Evolutionary conservation across 306 rosid genomes (phyloP).

Genomic region (Cyamopsis tetragonoloba): DNA sequence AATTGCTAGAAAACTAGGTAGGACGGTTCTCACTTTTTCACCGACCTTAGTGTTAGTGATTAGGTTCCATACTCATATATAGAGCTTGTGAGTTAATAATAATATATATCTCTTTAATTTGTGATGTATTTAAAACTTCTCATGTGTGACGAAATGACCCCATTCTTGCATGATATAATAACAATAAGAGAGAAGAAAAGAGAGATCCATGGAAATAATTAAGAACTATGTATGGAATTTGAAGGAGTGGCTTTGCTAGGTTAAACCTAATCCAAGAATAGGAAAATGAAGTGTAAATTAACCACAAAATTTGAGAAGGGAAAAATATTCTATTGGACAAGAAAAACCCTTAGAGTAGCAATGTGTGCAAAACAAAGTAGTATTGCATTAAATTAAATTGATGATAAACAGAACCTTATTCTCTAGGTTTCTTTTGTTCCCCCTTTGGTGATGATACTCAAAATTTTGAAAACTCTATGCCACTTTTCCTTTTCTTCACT

Average conservation of each 20-base stretch:
- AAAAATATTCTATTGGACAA: constrained; percentile 29
- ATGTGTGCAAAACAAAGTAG: constrained; percentile 36
- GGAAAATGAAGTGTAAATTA: constrained; percentile 27
- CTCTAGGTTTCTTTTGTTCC: constrained; percentile 33
- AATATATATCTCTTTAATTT: too few species aligned
- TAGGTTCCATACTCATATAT: constrained; percentile 33
- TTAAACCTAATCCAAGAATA: constrained; percentile 22
- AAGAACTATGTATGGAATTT: constrained; percentile 32
- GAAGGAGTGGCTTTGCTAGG: constrained; percentile 32
- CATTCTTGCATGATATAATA: constrained; percentile 17
- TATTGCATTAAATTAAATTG: constrained; percentile 47
- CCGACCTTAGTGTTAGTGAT: constrained; percentile 27
- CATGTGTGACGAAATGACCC: constrained; percentile 29
- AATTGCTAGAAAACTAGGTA: constrained; percentile 20
- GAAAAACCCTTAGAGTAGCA: constrained; percentile 40
- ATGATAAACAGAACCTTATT: constrained; percentile 41
- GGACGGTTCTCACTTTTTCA: constrained; percentile 23
- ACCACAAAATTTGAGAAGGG: constrained; percentile 33
- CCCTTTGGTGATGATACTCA: constrained; percentile 22
- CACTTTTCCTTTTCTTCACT: constrained; percentile 40
- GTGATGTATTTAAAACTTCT: constrained; percentile 27
- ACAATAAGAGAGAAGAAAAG: background rate
- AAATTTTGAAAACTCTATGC: constrained; percentile 28
- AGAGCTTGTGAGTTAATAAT: constrained; percentile 7
- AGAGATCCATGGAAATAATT: background rate